Evolutionary conservation across 1,284 basidiomycete species (phyloP), one percentile per base, ranked within the genome.

Genomic region (Butyriboletus pseudospeciosus): DNA sequence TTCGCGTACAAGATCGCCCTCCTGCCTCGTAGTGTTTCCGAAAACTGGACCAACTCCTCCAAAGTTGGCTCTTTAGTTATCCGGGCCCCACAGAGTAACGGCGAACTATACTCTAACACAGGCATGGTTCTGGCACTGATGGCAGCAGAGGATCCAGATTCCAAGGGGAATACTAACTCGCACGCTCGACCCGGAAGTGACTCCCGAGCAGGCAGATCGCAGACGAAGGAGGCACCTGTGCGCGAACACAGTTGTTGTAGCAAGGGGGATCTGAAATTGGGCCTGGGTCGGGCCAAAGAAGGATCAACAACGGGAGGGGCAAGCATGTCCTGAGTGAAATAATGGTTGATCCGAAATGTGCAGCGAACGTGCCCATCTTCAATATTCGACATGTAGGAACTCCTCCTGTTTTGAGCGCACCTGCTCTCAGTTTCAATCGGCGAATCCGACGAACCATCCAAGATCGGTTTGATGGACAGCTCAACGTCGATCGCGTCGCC

Each of bases 401-500:
- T 59, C 41, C 65, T 62, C 43, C 61, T 61, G 20, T 53, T 48
- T 51, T 58, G 62, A 49, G 34, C 39, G 28, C 26, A 50, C 49
- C 48, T 56, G 43, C 17, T 62, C 58, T 66, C 66, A 37, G 42
- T 45, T 32, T 65, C 64, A 10, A 53, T 47, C 17, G 66, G 67
- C 16, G 67, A 66, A 35, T 66, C 64, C 16, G 60, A 53, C 7
- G 47, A 47, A 51, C 52, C 63, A 47, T 70, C 70, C 55, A 52
- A 51, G 42, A 55, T 38, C 3, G 71, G 59, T 53, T 23, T 59
- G 50, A 93, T 76, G 60, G 84, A 83, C n/a, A 97, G 79, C 6
- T 94, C 92, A 47, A 97, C 73, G 65, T 96, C 93, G 49, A 98
- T 81, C n/a, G 88, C 86, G 64, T 95, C 93, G 6, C 90, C 90